Conservation (phyloP, 2,329 filamentous ascomycete species). For the Aspergillus amoenus region DNA sequence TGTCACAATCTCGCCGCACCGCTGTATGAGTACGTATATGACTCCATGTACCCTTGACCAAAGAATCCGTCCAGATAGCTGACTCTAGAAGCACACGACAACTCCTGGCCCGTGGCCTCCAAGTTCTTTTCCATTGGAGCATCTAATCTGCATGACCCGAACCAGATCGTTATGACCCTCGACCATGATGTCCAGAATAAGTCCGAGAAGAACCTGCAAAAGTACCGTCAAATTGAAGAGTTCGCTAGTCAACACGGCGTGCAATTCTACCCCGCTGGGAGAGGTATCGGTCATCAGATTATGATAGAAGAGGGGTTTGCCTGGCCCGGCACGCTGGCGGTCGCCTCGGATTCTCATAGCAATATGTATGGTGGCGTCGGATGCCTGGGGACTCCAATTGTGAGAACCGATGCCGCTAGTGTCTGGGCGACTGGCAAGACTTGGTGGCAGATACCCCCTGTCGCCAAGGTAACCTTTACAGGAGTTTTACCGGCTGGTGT, state of each 20-base stretch:
- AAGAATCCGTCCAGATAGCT: not conserved
- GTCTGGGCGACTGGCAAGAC: slow-evolving; percentile 82
- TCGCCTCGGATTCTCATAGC: slow-evolving; percentile 69
- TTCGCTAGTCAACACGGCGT: slow-evolving; percentile 79
- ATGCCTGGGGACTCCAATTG: slow-evolving; percentile 75
- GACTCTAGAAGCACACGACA: slow-evolving; percentile 65
- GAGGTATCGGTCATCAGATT: slow-evolving; percentile 81
- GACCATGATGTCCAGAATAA: slow-evolving; percentile 91
- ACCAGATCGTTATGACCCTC: slow-evolving; percentile 77
- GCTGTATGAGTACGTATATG: slow-evolving; percentile 62
- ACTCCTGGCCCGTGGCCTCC: slow-evolving; percentile 70
- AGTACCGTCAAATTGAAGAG: slow-evolving; percentile 76
- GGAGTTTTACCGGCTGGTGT: slow-evolving; percentile 76
- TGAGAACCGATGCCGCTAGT: slow-evolving; percentile 81
- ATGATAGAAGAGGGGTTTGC: slow-evolving; percentile 75
- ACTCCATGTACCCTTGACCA: not conserved
- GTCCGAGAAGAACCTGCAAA: slow-evolving; percentile 72
- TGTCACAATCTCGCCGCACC: slow-evolving; percentile 69
- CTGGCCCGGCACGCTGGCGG: slow-evolving; percentile 82
- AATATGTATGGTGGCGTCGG: slow-evolving; percentile 84
- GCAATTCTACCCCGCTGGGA: slow-evolving; percentile 72
- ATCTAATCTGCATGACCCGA: slow-evolving; percentile 66
- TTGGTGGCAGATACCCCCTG: slow-evolving; percentile 86
- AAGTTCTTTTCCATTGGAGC: slow-evolving; percentile 86
- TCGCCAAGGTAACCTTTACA: slow-evolving; percentile 75